Evolutionary conservation across 1,284 basidiomycete genomes (phyloP).

Genomic region (Apiotrichum mycotoxinovorans): DNA sequence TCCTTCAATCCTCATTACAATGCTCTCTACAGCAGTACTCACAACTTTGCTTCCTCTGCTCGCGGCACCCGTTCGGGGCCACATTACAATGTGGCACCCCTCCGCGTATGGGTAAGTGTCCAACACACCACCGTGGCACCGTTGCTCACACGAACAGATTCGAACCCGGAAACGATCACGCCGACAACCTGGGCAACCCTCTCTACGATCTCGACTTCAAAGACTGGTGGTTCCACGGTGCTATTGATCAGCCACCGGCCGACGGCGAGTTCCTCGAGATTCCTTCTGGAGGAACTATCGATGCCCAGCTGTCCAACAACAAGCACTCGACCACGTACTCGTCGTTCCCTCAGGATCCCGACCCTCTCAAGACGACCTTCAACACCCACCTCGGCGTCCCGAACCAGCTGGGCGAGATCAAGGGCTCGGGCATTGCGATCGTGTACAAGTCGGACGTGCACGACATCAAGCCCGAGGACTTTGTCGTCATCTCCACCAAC

Average conservation of each 20-base stretch:
- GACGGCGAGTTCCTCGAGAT: constrained; percentile 37
- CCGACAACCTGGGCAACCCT: constrained; percentile 50
- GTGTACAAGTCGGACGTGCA: constrained; percentile 61
- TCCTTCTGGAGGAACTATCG: constrained; percentile 37
- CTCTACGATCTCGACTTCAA: constrained; percentile 57
- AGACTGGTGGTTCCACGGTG: constrained; percentile 64
- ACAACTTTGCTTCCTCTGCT: too few relatives aligned
- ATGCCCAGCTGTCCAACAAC: constrained; percentile 40
- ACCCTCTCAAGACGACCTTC: not conserved
- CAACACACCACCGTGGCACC: too few relatives aligned
- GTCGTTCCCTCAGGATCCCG: not conserved
- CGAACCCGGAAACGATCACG: constrained; percentile 54
- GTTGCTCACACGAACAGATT: too few relatives aligned
- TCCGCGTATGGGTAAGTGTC: too few relatives aligned
- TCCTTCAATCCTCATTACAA: too few relatives aligned
- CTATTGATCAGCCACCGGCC: constrained; percentile 37
- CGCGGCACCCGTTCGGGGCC: too few relatives aligned
- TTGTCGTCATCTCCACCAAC: constrained; percentile 68
- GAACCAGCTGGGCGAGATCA: constrained; percentile 2
- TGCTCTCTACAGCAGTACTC: too few relatives aligned
- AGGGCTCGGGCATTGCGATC: constrained; percentile 48
- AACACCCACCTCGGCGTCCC: not conserved
- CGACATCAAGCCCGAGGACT: constrained; percentile 61
- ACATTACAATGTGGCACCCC: too few relatives aligned
- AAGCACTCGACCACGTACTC: constrained; percentile 27